phyloP scores from a whole-genome alignment of 1,139 yeast species.

The Blastobotrys aristatus region DNA sequence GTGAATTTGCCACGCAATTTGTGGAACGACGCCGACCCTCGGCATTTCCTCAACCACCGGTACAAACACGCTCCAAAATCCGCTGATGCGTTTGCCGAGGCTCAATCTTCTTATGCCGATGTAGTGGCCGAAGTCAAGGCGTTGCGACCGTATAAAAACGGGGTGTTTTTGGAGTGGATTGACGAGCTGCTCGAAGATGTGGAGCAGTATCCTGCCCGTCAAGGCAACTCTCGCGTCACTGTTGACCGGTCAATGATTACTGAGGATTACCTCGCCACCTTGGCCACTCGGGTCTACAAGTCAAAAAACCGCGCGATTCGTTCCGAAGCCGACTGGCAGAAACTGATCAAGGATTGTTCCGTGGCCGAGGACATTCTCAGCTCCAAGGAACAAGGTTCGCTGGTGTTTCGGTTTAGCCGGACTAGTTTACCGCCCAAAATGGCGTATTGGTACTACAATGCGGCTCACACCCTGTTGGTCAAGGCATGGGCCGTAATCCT shows the following conservation, averaged over 20 bases:
- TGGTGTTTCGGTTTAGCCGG: slow-evolving; percentile 30
- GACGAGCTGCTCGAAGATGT: slow-evolving; percentile 32
- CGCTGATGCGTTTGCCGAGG: slow-evolving; percentile 61
- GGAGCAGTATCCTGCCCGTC: slow-evolving; percentile 21
- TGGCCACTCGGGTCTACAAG: slow-evolving; percentile 25
- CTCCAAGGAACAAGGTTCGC: slow-evolving; percentile 19
- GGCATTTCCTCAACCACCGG: slow-evolving; percentile 38
- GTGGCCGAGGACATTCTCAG: slow-evolving; percentile 34
- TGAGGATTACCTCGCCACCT: slow-evolving; percentile 27
- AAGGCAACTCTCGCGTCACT: slow-evolving; percentile 21
- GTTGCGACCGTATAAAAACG: slow-evolving; percentile 36
- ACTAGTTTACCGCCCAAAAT: slow-evolving; percentile 37
- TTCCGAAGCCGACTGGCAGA: slow-evolving; percentile 38
- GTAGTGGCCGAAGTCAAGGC: slow-evolving; percentile 57
- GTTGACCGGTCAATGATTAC: slow-evolving; percentile 28
- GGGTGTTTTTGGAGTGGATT: slow-evolving; percentile 39
- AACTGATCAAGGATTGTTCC: slow-evolving; percentile 38
- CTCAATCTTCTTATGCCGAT: slow-evolving; percentile 59
- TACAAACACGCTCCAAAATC: slow-evolving; percentile 55
- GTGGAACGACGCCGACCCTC: slow-evolving; percentile 49
- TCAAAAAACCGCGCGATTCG: slow-evolving; percentile 31
- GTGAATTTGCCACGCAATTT: slow-evolving; percentile 58
- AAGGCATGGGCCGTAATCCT: slow-evolving; percentile 40
- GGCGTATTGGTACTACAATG: slow-evolving; percentile 40
- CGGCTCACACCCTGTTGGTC: slow-evolving; percentile 45